These are phyloP conservation scores for Fonsecaea monophora DNA, from an alignment of 2,329 filamentous ascomycete genomes.

Conservation along the genomic window DNA sequence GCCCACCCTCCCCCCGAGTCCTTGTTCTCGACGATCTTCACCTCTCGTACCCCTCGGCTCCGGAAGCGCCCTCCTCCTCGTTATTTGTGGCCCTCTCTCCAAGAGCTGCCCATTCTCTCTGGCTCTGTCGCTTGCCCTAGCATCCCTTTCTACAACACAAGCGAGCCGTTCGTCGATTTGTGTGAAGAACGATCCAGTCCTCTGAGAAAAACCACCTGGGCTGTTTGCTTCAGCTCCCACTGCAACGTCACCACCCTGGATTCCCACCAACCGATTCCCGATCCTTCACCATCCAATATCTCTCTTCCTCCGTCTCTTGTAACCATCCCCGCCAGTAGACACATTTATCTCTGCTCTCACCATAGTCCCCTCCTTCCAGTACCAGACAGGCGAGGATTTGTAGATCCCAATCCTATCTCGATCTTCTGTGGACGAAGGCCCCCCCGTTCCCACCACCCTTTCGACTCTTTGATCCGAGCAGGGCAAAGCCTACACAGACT, in stretches of 20 bases:
- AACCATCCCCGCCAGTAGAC: conserved; percentile 24
- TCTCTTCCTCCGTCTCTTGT: conserved; percentile 20
- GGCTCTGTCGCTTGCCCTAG: conserved; percentile 18
- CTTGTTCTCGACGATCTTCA: conserved; percentile 28
- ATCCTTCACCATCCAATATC: conserved; percentile 21
- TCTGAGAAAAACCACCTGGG: conserved; percentile 10
- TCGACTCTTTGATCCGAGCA: conserved; percentile 3
- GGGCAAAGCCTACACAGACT: background rate
- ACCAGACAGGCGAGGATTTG: background rate
- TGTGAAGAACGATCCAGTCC: conserved; percentile 19
- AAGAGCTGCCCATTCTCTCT: conserved; percentile 17
- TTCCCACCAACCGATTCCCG: conserved; percentile 22
- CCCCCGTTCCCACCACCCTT: background rate
- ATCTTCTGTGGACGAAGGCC: conserved; percentile 6
- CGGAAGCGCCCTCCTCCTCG: conserved; percentile 28
- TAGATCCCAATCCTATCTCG: conserved; percentile 19
- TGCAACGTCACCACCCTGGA: conserved; percentile 34
- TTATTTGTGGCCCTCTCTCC: conserved; percentile 22
- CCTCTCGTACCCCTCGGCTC: conserved; percentile 26
- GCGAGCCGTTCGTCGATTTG: conserved; percentile 28
- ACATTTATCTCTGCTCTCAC: conserved; percentile 15
- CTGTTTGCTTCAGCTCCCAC: conserved; percentile 23
- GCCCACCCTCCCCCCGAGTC: background rate
- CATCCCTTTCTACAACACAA: conserved; percentile 20
- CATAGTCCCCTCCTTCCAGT: conserved; percentile 11